Conservation (phyloP, 140 eudicot species). For the Senecio squalidus region DNA sequence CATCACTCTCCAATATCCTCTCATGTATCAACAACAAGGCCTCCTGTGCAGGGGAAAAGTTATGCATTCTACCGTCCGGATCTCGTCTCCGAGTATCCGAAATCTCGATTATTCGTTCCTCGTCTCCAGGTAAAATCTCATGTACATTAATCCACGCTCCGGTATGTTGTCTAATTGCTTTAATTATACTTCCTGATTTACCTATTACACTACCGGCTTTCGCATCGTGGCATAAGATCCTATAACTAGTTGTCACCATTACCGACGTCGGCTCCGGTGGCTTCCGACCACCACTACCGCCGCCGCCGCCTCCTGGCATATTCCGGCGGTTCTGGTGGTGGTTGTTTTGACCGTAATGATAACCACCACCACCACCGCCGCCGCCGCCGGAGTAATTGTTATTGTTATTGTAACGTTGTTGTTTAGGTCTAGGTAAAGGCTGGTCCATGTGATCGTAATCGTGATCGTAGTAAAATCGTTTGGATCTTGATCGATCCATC, state of each 20-base stretch:
- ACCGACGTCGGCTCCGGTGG: slow-evolving; percentile 39
- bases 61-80: slow-evolving; percentile 86
- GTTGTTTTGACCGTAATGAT: slow-evolving; percentile 27
- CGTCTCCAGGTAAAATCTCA: slow-evolving; percentile 78
- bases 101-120: slow-evolving; percentile 93
- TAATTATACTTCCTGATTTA: slow-evolving; percentile 91
- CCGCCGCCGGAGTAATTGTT: slow-evolving; percentile 23
- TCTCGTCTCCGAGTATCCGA: slow-evolving; percentile 90
- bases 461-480: background rate
- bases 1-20: slow-evolving; percentile 91
- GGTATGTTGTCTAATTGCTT: slow-evolving; percentile 87
- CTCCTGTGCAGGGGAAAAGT: slow-evolving; percentile 94
- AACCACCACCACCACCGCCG: slow-evolving; percentile 22
- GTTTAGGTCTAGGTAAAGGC: slow-evolving; percentile 38
- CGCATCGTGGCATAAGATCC: slow-evolving; percentile 82
- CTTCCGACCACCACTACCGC: slow-evolving; percentile 46
- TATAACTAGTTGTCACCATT: slow-evolving; percentile 80
- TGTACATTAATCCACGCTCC: slow-evolving; percentile 98
- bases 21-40: slow-evolving; percentile 89
- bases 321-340: slow-evolving; percentile 42
- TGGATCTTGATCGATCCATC: slow-evolving; percentile 18
- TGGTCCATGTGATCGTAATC: slow-evolving; percentile 36
- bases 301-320: slow-evolving; percentile 14
- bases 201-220: slow-evolving; percentile 99
- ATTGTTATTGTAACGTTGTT: slow-evolving; percentile 26